Percentiles rank a stretch among this genome's conserved stretches.
Conservation (phyloP, 768 basidiomycete genomes). For the Suillus alpinus region DNA sequence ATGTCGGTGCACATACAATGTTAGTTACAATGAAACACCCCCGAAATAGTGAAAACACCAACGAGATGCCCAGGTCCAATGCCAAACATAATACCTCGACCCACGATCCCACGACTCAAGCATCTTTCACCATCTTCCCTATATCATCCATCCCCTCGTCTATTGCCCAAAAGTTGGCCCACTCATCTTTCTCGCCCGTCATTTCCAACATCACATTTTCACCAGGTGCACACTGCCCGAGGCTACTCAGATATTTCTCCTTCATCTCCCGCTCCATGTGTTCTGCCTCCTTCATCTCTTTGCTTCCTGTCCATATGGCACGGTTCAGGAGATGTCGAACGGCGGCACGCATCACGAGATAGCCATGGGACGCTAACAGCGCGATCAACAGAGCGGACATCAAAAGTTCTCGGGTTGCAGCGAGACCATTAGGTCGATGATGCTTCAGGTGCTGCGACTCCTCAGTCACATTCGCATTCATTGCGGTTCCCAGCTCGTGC, state of each 20-base stretch:
- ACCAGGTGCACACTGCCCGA: slow-evolving; percentile 19
- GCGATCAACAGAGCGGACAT: slow-evolving; percentile 70
- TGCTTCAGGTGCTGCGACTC: slow-evolving; percentile 9
- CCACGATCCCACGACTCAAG: slow-evolving; percentile 20
- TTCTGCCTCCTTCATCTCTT: slow-evolving; percentile 59
- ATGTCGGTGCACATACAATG: neutral
- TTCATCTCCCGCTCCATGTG: slow-evolving; percentile 54
- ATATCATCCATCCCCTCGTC: slow-evolving; percentile 80
- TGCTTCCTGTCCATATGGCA: slow-evolving; percentile 72
- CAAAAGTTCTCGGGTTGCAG: slow-evolving; percentile 50
- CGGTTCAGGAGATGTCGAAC: slow-evolving; percentile 72
- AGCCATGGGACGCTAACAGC: slow-evolving; percentile 85
- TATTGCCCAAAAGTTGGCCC: slow-evolving; percentile 58
- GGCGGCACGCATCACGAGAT: slow-evolving; percentile 58
- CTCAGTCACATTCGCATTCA: slow-evolving; percentile 5
- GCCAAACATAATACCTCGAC: neutral
- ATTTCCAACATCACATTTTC: slow-evolving; percentile 10
- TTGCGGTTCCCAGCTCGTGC: neutral
- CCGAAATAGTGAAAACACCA: neutral
- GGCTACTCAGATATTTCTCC: slow-evolving; percentile 37
- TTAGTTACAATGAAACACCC: neutral
- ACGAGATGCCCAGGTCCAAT: neutral
- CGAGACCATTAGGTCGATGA: slow-evolving; percentile 21
- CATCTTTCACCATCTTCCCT: slow-evolving; percentile 60
- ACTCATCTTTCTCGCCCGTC: slow-evolving; percentile 18